Conservation (phyloP, 2,329 filamentous ascomycete species). For the Ophiocordyceps unilateralis region DNA sequence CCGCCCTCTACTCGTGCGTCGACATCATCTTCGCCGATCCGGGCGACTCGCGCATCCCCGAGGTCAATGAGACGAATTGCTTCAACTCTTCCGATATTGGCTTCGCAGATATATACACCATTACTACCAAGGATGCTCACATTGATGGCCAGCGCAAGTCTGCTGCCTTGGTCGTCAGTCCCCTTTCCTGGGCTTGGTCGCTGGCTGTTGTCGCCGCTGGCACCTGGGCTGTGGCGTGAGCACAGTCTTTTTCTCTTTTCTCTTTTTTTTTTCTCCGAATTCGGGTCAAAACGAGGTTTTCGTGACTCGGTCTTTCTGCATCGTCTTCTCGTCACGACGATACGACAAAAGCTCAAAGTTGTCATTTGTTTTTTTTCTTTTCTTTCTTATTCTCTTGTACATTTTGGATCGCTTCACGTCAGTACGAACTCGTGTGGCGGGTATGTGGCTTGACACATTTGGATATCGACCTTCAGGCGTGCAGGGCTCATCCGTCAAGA, state of each 20-base stretch:
- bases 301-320: neutral
- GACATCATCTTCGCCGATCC: slow-evolving; percentile 85
- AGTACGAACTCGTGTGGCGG: neutral
- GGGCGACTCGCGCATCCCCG: slow-evolving; percentile 43
- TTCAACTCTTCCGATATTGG: slow-evolving; percentile 68
- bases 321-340: neutral
- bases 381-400: neutral
- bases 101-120: slow-evolving; percentile 62
- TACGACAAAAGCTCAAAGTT: neutral
- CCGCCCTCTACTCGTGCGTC: slow-evolving; percentile 77
- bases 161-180: neutral
- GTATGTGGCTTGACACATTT: neutral
- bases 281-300: no score
- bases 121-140: slow-evolving; percentile 29
- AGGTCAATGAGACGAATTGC: slow-evolving; percentile 71
- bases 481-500: neutral
- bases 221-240: neutral
- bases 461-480: neutral
- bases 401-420: neutral
- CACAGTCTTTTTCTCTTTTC: neutral
- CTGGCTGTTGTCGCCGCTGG: neutral
- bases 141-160: slow-evolving; percentile 6
- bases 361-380: no score
- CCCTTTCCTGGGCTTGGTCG: neutral
- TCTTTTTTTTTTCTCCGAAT: no score